These are phyloP conservation scores for Pachysandra terminalis DNA, from an alignment of 164 flowering plant species.

Conservation along the genomic window DNA sequence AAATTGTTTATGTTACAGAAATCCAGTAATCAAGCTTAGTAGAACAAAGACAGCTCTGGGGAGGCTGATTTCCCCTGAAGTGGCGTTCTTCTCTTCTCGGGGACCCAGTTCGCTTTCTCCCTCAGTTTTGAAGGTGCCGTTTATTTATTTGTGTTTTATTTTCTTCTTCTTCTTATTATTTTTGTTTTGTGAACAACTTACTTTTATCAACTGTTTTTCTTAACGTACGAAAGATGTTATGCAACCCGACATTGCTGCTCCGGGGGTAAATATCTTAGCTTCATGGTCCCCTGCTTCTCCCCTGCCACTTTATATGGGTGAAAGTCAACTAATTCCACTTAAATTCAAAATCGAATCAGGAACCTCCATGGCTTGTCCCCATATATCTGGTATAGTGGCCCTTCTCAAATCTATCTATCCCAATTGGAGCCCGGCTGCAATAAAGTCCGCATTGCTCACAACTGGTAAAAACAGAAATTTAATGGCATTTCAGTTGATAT, in stretches of 20 bases:
- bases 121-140: slow-evolving; percentile 39
- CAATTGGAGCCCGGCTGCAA: slow-evolving; percentile 56
- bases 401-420: slow-evolving; percentile 51
- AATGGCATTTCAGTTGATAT: background rate
- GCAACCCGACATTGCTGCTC: slow-evolving; percentile 68
- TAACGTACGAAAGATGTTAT: slow-evolving; percentile 3
- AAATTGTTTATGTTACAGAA: slow-evolving; percentile 25
- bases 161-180: no score
- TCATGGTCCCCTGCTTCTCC: slow-evolving; percentile 34
- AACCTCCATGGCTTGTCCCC: slow-evolving; percentile 67
- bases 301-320: background rate
- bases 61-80: slow-evolving; percentile 37
- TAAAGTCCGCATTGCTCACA: slow-evolving; percentile 52
- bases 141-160: background rate
- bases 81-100: slow-evolving; percentile 51
- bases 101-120: slow-evolving; percentile 55
- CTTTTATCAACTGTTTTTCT: no score
- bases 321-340: slow-evolving; percentile 9
- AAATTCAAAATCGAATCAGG: slow-evolving; percentile 41
- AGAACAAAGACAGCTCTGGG: slow-evolving; percentile 33
- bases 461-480: slow-evolving; percentile 31
- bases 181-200: no score
- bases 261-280: slow-evolving; percentile 62
- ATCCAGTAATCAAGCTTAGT: slow-evolving; percentile 37
- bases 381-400: slow-evolving; percentile 50